Evolutionary conservation across 129 eudicot genomes (phyloP).

Genomic region (Flaveria trinervia): DNA sequence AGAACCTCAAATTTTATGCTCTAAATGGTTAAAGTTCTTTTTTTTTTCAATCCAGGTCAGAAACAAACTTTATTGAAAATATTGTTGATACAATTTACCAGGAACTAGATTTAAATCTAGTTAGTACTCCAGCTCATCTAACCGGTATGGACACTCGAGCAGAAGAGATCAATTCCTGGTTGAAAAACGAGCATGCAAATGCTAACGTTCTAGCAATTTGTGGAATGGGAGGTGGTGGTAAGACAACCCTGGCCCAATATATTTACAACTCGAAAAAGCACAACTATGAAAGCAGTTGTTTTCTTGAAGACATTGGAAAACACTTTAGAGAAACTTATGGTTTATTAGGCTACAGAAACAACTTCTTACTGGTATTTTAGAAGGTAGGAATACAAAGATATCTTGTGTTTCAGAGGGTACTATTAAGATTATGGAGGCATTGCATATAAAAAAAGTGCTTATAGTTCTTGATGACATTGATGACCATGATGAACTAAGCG

Average conservation of each 20-base stretch:
- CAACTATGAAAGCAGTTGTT: slow-evolving; percentile 6
- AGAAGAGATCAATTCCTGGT: no score
- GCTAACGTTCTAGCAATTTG: no score
- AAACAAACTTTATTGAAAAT: no score
- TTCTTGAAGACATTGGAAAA: slow-evolving; percentile 26
- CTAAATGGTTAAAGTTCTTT: no score
- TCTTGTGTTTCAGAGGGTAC: slow-evolving; percentile 19
- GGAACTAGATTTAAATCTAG: no score
- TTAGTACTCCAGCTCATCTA: no score
- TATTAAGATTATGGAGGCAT: neutral
- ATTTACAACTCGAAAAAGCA: slow-evolving; percentile 18
- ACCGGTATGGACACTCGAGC: no score
- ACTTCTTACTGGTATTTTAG: slow-evolving; percentile 15
- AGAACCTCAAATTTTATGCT: no score
- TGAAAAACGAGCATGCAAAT: no score
- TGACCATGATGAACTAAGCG: neutral
- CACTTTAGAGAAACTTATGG: neutral
- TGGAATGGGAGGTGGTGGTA: slow-evolving; percentile 29
- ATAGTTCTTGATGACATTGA: slow-evolving; percentile 24
- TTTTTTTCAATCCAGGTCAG: no score
- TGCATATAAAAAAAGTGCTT: neutral
- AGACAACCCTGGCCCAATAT: slow-evolving; percentile 25
- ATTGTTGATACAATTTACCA: no score
- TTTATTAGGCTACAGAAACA: slow-evolving; percentile 8
- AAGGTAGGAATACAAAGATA: neutral